Evolutionary conservation across 2,329 filamentous ascomycete genomes (phyloP).

Genomic region (Botryotinia calthae): DNA sequence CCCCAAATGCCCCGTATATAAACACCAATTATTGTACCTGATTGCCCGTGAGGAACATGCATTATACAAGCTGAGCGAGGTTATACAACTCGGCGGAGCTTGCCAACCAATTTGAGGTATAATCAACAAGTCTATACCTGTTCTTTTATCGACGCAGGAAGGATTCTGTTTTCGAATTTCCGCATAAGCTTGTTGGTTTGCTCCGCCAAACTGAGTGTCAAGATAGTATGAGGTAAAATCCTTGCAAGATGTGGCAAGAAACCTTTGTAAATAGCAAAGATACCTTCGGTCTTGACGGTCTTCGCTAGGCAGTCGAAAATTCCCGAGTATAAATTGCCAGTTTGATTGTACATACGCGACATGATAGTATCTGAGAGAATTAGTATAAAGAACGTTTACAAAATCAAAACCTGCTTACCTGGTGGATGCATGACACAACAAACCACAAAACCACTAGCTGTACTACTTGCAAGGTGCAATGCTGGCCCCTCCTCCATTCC

Average conservation of each 20-base stretch:
- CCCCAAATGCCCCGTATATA: neutral
- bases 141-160: constrained; percentile 43
- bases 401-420: constrained; percentile 50
- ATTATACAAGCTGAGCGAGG: constrained; percentile 25
- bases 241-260: constrained; percentile 92
- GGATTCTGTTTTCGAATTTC: constrained; percentile 64
- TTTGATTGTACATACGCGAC: constrained; percentile 98
- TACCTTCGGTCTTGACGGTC: constrained; percentile 85
- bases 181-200: constrained; percentile 94
- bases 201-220: constrained; percentile 90
- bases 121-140: constrained; percentile 25
- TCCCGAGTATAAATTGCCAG: constrained; percentile 91
- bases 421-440: constrained; percentile 98
- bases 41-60: neutral
- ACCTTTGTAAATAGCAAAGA: constrained; percentile 95
- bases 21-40: constrained; percentile 7
- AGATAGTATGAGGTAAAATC: constrained; percentile 91
- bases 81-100: constrained; percentile 29
- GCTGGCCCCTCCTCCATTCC: constrained; percentile 89
- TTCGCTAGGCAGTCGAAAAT: constrained; percentile 90
- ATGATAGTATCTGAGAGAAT: constrained; percentile 78
- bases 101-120: constrained; percentile 16
- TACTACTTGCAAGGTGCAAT: constrained; percentile 84
- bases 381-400: neutral
- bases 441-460: constrained; percentile 90